Base-by-base conservation (phyloP, 2,329 filamentous ascomycete species). In the Xenosphaeropsis pyriputrescens region DNA sequence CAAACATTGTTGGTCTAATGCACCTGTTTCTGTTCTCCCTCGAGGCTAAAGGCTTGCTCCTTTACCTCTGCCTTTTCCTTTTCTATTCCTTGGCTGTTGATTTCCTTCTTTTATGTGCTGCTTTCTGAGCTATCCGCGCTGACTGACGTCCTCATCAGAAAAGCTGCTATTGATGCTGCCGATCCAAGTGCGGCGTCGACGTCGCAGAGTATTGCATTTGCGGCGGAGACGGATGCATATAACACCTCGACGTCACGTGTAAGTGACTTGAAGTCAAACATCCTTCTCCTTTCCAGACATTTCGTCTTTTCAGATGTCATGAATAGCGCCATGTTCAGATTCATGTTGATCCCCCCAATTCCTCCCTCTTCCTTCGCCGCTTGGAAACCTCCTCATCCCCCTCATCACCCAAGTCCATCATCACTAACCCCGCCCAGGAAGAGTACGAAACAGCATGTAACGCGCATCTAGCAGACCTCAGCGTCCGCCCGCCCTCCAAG, bases 161-260 rank as follows among this genome's bases (percentile, higher is more conserved):
- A 34, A 51, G 45, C 34, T 39, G 37, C 32, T 31, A 50, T 54
- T 36, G 47, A 52, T 41, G 55, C 59, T 3, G 57, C 63, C 18
- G 58, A 58, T 9, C 57, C 63, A 11, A 45, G 42, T 38, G 50
- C 59, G 19, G 65, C 69, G 43, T 68, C 67, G 19, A 66, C 65
- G 39, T 57, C 63, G 26, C 62, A 71, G 44, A 54, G 49, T 34
- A 42, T 41, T 30, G 84, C 83, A 15, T 79, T 79, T 50, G 56
- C 67, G 34, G 60, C 75, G 31, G 86, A 93, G 57, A 71, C 70
- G 34, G 64, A 69, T 9, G 73, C 76, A 11, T 82, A 75, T 47
- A 65, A 70, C 32, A 58, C 60, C 32, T 72, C 76, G 9, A 48
- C 59, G 17, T 75, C 73, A 29, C 59, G 66, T 50, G 80, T 82